Conservation (phyloP, 805 yeast genomes). For the Pichia manshurica region DNA sequence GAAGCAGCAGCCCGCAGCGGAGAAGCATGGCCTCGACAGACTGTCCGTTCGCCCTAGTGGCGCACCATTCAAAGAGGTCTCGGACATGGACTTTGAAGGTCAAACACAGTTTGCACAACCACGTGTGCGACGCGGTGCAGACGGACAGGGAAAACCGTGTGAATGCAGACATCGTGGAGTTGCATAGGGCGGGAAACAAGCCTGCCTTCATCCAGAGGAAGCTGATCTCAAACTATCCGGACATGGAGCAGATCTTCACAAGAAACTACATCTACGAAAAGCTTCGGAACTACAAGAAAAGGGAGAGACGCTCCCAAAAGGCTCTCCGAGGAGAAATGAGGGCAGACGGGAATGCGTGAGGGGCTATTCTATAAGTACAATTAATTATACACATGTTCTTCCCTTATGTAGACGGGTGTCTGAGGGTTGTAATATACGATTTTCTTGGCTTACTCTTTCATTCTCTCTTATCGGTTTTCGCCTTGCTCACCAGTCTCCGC, state of each 20-base stretch:
- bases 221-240: background rate
- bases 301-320: background rate
- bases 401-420: too few relatives aligned
- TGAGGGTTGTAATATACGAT: too few relatives aligned
- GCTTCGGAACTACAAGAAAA: background rate
- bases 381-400: too few relatives aligned
- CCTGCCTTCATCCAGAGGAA: background rate
- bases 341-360: too few relatives aligned
- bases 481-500: slow-evolving; percentile 13
- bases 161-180: background rate
- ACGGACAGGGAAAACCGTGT: background rate
- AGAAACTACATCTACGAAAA: background rate
- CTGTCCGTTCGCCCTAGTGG: slow-evolving; percentile 58
- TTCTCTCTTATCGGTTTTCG: background rate
- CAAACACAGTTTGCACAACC: slow-evolving; percentile 29
- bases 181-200: background rate
- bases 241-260: background rate
- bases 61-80: slow-evolving; percentile 44
- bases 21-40: too few relatives aligned
- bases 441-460: too few relatives aligned
- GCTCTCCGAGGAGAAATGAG: background rate
- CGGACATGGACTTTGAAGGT: slow-evolving; percentile 48
- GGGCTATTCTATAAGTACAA: too few relatives aligned
- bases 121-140: background rate
- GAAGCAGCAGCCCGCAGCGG: too few relatives aligned